phyloP scores from a whole-genome alignment of 441 rosid species.

The Erodium moschatum region DNA sequence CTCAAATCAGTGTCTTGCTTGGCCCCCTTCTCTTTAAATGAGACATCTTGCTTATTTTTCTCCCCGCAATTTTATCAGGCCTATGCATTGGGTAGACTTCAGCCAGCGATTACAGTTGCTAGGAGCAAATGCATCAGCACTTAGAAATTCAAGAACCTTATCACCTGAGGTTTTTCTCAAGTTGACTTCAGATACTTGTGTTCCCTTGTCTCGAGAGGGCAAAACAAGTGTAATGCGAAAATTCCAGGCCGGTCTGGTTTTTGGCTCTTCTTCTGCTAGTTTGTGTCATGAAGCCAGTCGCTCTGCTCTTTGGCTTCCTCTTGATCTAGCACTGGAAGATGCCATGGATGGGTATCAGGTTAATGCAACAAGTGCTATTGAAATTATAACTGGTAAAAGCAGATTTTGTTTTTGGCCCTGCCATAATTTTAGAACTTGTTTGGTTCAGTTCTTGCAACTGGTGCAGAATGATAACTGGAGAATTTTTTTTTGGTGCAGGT shows the following conservation, averaged over 20 bases:
- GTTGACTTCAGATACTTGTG: constrained; percentile 36
- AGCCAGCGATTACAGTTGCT: constrained; percentile 41
- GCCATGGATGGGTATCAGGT: constrained; percentile 77
- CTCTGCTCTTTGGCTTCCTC: constrained; percentile 72
- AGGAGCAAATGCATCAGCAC: constrained; percentile 36
- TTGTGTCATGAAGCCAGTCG: constrained; percentile 48
- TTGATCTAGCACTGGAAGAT: constrained; percentile 64
- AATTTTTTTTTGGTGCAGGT: constrained; percentile 35
- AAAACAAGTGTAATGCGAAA: constrained; percentile 38
- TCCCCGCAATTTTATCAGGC: constrained; percentile 33
- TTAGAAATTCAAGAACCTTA: constrained; percentile 35
- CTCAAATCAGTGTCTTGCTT: constrained; percentile 11
- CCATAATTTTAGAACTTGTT: constrained; percentile 17
- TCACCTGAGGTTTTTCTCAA: constrained; percentile 35
- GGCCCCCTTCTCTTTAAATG: neutral
- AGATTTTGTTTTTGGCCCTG: constrained; percentile 9
- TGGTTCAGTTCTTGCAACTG: constrained; percentile 18
- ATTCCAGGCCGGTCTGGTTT: constrained; percentile 41
- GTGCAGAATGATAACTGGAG: constrained; percentile 19
- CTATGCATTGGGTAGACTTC: constrained; percentile 45
- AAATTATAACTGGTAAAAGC: constrained; percentile 51
- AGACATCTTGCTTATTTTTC: constrained; percentile 20
- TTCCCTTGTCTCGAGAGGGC: constrained; percentile 32
- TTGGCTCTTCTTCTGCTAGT: constrained; percentile 48
- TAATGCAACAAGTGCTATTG: constrained; percentile 56